These are phyloP conservation scores for Tulasnella sp. DNA, from an alignment of 768 basidiomycete genomes.

Conservation along the genomic window DNA sequence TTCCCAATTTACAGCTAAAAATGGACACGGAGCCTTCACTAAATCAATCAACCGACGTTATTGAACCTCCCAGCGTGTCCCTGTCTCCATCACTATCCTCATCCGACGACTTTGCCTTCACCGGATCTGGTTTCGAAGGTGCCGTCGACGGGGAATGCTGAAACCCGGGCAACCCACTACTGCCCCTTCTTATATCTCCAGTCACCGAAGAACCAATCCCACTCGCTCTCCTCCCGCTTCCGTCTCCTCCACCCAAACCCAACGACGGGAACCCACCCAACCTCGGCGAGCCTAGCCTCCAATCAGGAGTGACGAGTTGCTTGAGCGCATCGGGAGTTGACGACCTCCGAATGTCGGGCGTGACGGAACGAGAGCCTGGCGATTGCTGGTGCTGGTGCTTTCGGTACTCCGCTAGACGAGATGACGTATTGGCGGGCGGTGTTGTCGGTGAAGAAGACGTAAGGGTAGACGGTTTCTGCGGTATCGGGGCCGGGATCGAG, in stretches of 20 bases:
- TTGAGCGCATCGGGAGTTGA: slow-evolving; percentile 1
- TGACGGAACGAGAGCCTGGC: not conserved
- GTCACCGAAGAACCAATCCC: not conserved
- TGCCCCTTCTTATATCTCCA: not conserved
- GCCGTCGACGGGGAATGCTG: not conserved
- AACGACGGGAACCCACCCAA: not conserved
- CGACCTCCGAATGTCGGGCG: not conserved
- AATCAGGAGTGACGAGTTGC: not conserved
- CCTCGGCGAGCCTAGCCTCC: not conserved
- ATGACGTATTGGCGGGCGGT: not conserved
- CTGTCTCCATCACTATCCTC: slow-evolving; percentile 3
- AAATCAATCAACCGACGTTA: slow-evolving; percentile 5
- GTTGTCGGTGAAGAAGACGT: not conserved
- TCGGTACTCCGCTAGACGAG: not conserved
- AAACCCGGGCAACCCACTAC: not conserved
- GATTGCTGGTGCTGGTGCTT: not conserved
- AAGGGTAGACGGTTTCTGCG: not conserved
- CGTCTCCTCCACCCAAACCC: not conserved
- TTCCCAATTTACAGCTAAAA: not conserved
- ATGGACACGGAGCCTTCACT: not conserved
- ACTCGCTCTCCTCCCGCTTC: not conserved
- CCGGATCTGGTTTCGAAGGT: not conserved
- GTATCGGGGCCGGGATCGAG: not conserved
- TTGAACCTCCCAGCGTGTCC: not conserved
- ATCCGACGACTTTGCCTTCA: not conserved